phyloP scores from a whole-genome alignment of 2,329 filamentous ascomycete genomes.

The Lachnellula occidentalis region DNA sequence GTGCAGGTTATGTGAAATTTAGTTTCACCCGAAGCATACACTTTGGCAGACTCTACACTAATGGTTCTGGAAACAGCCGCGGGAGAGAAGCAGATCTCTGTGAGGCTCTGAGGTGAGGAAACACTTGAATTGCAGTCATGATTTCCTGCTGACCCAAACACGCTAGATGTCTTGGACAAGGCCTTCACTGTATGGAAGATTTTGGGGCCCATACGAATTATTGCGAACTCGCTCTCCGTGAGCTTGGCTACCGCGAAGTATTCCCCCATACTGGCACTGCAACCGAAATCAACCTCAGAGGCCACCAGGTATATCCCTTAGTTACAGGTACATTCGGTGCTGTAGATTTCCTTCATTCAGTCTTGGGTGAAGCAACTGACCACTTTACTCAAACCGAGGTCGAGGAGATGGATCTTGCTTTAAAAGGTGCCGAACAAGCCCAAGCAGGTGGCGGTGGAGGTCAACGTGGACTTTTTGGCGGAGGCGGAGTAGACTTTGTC shows the following conservation, averaged over 20 bases:
- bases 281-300: conserved; percentile 60
- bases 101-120: conserved; percentile 57
- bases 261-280: conserved; percentile 68
- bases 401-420: conserved; percentile 70
- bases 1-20: conserved; percentile 74
- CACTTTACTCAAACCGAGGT: conserved; percentile 83
- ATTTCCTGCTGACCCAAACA: neutral
- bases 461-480: conserved; percentile 32
- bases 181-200: conserved; percentile 54
- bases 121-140: neutral
- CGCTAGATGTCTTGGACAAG: conserved; percentile 45
- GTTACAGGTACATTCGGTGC: conserved; percentile 74
- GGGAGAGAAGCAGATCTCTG: conserved; percentile 74
- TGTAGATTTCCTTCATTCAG: conserved; percentile 79
- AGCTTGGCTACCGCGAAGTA: conserved; percentile 62
- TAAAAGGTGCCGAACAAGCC: conserved; percentile 60
- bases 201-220: conserved; percentile 82
- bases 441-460: conserved; percentile 34
- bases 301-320: conserved; percentile 65
- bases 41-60: conserved; percentile 69
- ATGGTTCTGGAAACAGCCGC: conserved; percentile 49
- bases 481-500: conserved; percentile 55
- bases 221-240: conserved; percentile 68
- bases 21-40: conserved; percentile 71
- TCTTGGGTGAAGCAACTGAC: conserved; percentile 67